Conservation (phyloP, 176 grass and related monocot genomes). For the Luzula sylvatica region DNA sequence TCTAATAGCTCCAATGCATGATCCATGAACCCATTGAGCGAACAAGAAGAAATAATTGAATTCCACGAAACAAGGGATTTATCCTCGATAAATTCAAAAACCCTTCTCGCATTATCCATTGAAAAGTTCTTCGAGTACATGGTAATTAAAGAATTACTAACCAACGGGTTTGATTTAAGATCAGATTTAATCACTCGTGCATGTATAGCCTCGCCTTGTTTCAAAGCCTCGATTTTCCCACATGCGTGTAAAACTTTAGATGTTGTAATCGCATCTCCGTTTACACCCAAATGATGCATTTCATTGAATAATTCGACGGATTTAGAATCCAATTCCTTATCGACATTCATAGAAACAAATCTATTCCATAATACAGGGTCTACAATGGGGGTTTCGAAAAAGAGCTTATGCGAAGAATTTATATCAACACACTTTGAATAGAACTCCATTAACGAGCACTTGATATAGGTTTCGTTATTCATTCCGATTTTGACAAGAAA, state of each 20-base stretch:
- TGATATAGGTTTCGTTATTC: constrained; percentile 35
- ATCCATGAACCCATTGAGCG: constrained; percentile 51
- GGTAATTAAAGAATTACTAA: constrained; percentile 63
- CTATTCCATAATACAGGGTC: constrained; percentile 76
- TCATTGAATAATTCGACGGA: constrained; percentile 41
- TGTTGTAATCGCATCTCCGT: constrained; percentile 48
- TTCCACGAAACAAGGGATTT: constrained; percentile 54
- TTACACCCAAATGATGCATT: constrained; percentile 45
- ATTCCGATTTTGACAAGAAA: constrained; percentile 32
- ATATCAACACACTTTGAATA: constrained; percentile 33
- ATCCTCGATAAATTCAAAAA: constrained; percentile 29
- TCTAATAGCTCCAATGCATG: constrained; percentile 48
- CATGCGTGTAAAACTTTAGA: constrained; percentile 60
- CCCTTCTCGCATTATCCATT: constrained; percentile 31
- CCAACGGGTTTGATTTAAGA: constrained; percentile 22
- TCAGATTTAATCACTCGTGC: constrained; percentile 34
- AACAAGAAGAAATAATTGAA: constrained; percentile 64
- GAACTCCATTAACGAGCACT: constrained; percentile 59
- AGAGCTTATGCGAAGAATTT: constrained; percentile 28
- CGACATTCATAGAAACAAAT: constrained; percentile 45
- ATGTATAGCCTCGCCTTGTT: constrained; percentile 47
- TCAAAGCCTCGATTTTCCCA: constrained; percentile 33
- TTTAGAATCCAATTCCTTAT: constrained; percentile 32
- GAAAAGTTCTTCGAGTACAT: constrained; percentile 79
- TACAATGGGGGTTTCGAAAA: constrained; percentile 18